phyloP scores from a whole-genome alignment of 176 grass and related monocot genomes.

The Cenchrus fungigraminus region DNA sequence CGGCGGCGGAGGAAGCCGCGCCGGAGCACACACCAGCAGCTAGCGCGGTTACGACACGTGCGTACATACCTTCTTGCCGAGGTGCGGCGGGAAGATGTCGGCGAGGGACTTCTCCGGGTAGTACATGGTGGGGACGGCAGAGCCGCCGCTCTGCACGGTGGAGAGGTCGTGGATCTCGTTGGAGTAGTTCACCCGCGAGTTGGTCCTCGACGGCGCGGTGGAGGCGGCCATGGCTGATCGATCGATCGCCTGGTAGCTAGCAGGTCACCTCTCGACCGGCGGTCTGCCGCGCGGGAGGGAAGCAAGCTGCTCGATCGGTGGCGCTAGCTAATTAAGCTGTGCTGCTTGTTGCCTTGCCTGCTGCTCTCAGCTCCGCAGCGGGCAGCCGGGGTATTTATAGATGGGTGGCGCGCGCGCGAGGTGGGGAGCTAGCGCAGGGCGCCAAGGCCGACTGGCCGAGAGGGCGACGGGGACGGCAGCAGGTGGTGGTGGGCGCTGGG shows the following conservation, averaged over 20 bases:
- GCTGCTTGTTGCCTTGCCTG: constrained; percentile 31
- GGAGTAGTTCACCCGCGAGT: constrained; percentile 73
- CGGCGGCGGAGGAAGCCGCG: no score
- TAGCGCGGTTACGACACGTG: no score
- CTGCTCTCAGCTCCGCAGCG: constrained; percentile 32
- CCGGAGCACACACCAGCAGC: neutral
- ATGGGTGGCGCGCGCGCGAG: constrained; percentile 2
- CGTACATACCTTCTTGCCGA: constrained; percentile 56
- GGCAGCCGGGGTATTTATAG: constrained; percentile 47
- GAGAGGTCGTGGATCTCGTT: constrained; percentile 91
- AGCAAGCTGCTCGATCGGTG: neutral
- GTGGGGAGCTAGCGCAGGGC: neutral
- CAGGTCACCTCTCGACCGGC: neutral
- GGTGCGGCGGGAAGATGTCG: constrained; percentile 74
- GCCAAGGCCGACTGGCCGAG: no score
- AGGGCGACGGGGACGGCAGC: constrained; percentile 34
- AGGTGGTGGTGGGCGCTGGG: constrained; percentile 37
- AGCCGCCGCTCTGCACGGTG: constrained; percentile 61
- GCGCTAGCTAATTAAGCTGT: neutral
- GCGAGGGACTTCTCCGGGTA: constrained; percentile 62
- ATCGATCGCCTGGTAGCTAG: neutral
- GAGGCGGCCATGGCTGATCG: neutral
- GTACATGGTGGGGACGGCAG: constrained; percentile 43
- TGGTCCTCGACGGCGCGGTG: constrained; percentile 35
- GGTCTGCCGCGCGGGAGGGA: neutral